A percentile compares a stretch with the other conserved stretches of the same genome.
Conservation (phyloP, 192 early-diverging fungal species). For the Entrophospora sp. region DNA sequence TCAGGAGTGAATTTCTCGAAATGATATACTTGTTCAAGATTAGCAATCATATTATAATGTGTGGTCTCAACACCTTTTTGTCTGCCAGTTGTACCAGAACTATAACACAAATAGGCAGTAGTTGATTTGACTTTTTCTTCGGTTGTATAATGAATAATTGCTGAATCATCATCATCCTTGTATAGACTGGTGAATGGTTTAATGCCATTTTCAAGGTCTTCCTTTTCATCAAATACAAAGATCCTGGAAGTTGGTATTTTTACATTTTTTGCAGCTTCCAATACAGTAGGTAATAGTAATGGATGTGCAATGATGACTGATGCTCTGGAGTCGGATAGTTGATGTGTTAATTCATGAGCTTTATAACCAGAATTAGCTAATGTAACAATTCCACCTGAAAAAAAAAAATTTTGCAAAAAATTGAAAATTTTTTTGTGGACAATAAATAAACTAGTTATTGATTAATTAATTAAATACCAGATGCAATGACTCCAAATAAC, state of each 20-base stretch:
- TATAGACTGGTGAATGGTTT: constrained; percentile 71
- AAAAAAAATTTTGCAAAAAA: constrained; percentile 11
- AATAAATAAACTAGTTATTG: no score
- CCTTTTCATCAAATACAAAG: constrained; percentile 52
- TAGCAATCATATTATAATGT: no score
- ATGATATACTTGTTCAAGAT: constrained; percentile 46
- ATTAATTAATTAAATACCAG: constrained; percentile 14
- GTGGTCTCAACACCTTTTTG: no score
- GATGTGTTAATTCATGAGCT: constrained; percentile 63
- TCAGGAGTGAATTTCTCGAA: no score
- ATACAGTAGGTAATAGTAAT: constrained; percentile 24
- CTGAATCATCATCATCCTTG: no score
- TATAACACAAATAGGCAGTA: no score
- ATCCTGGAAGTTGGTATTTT: no score
- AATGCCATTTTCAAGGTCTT: constrained; percentile 77
- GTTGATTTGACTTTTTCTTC: no score
- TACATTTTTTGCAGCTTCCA: constrained; percentile 25
- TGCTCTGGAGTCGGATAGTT: constrained; percentile 61
- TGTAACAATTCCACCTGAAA: constrained; percentile 53
- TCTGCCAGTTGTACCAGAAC: no score
- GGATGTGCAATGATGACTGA: constrained; percentile 51
- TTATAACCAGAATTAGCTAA: constrained; percentile 79
- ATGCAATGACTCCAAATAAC: constrained; percentile 29
- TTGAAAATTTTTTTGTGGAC: not conserved
- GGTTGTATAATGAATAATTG: no score